A percentile compares a stretch with the other conserved stretches of the same genome.
Evolutionary conservation across 768 basidiomycete species (phyloP).

Genomic region (Macrocybe gigantea): DNA sequence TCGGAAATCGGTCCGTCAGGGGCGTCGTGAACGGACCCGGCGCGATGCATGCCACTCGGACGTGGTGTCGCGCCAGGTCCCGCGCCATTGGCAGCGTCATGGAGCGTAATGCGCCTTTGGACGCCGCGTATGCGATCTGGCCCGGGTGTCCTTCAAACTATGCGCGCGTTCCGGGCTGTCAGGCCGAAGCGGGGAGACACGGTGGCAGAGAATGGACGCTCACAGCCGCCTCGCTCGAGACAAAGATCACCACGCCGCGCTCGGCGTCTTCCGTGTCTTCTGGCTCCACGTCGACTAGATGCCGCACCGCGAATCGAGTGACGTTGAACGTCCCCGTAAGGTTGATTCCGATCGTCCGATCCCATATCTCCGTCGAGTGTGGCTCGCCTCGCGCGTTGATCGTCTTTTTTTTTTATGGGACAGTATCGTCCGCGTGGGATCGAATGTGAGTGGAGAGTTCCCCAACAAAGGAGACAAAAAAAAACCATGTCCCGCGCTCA

Average conservation of each 20-base stretch:
- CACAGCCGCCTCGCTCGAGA: slow-evolving; percentile 50
- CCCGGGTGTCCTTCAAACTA: slow-evolving; percentile 56
- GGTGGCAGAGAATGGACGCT: slow-evolving; percentile 9
- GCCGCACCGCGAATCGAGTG: slow-evolving; percentile 43
- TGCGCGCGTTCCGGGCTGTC: background rate
- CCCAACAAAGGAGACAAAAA: background rate
- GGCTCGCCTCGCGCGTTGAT: slow-evolving; percentile 40
- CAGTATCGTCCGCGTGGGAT: background rate
- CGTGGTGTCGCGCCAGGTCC: slow-evolving; percentile 46
- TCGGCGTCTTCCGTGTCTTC: slow-evolving; percentile 45
- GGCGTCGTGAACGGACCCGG: slow-evolving; percentile 28
- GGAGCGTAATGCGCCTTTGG: slow-evolving; percentile 51
- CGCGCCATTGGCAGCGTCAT: slow-evolving; percentile 61
- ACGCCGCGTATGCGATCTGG: slow-evolving; percentile 51
- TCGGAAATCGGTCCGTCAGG: background rate
- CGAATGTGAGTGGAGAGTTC: background rate
- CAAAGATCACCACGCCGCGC: slow-evolving; percentile 51
- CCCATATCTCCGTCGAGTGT: slow-evolving; percentile 47
- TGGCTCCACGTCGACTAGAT: slow-evolving; percentile 42
- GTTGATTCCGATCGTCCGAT: slow-evolving; percentile 48
- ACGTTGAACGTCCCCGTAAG: slow-evolving; percentile 57
- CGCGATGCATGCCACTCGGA: slow-evolving; percentile 53
- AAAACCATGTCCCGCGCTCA: background rate
- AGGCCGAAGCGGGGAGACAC: background rate
- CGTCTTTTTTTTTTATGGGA: slow-evolving; percentile 24